Evolutionary conservation across 2,329 filamentous ascomycete genomes (phyloP), one percentile per base, ranked within the genome.

Genomic region (Lasiodiplodia gonubiensis): DNA sequence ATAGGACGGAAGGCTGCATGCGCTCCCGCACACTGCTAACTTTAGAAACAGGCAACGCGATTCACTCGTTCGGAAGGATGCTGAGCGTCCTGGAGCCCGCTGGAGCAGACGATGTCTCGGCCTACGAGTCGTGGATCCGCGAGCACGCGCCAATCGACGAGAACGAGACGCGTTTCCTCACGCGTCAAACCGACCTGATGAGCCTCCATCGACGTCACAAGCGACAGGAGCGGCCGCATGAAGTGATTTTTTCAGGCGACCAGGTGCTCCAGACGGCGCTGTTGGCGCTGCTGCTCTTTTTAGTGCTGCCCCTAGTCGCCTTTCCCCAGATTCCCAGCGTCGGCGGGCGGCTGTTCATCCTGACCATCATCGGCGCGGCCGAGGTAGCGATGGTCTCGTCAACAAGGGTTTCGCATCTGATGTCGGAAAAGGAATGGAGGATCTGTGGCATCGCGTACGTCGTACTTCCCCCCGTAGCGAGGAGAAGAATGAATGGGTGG

Each of bases 111-210:
- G 88, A 92, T 61, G 79, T 88, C 21, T 75, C 80, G 16, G 77
- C 76, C 1, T 89, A 89, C 72, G 84, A 84, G 51, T 72, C 77
- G 7, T 92, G 88, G 77, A 84, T 91, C 52, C 77, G 80, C 8
- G 81, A 77, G 12, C 82, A 85, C 68, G 80, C 80, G 37, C 85
- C 86, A 7, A 84, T 92, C 55, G 84, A 85, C 46, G 82, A 88
- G 49, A 73, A 79, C 10, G 90, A 93, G 75, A 83, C 84, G 2
- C 81, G 81, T 4, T 91, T 91, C 72, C 82, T 92, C 5, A 83
- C 87, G 48, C 77, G 80, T 4, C 74, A 79, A 14, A 78, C 84
- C 5, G 89, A 90, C 70, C 81, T 91, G 14, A 75, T 90, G 23
- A 81, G 72, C 7, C 60, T 78, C 57, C 54, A 66, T 18, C 57